A percentile compares a stretch with the other conserved stretches of the same genome.
These are phyloP conservation scores for Ustulina deusta DNA, from an alignment of 2,329 filamentous ascomycete genomes.

Conservation along the genomic window DNA sequence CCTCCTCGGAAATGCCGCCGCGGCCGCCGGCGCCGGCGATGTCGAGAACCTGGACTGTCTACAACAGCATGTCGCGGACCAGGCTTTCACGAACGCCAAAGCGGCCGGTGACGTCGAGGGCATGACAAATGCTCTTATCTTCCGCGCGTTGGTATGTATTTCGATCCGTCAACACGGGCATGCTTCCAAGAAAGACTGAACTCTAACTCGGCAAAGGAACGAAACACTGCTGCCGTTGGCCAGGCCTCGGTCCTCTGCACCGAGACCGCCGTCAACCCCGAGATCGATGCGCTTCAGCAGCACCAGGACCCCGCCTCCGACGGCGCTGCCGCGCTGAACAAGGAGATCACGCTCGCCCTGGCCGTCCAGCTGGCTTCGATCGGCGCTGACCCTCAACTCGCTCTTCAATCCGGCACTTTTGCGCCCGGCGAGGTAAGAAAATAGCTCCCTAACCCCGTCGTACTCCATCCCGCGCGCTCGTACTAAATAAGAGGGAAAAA, in stretches of 20 bases:
- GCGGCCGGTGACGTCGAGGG: slow-evolving; percentile 62
- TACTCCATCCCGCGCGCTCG: neutral
- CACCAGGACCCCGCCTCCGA: slow-evolving; percentile 75
- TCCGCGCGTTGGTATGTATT: slow-evolving; percentile 67
- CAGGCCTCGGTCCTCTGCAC: slow-evolving; percentile 68
- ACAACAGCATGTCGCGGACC: slow-evolving; percentile 65
- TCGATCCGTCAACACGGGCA: slow-evolving; percentile 55
- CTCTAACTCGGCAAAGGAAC: slow-evolving; percentile 56
- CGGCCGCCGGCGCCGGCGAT: slow-evolving; percentile 56
- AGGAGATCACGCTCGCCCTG: slow-evolving; percentile 69
- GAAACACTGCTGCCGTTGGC: slow-evolving; percentile 70
- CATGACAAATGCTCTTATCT: slow-evolving; percentile 67
- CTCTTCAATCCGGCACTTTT: slow-evolving; percentile 73
- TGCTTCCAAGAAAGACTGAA: slow-evolving; percentile 11
- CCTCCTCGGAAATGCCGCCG: slow-evolving; percentile 61
- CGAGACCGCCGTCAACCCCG: slow-evolving; percentile 70
- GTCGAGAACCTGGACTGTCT: slow-evolving; percentile 59
- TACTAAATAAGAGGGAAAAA: slow-evolving; percentile 19
- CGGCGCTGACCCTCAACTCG: slow-evolving; percentile 71
- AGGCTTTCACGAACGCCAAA: slow-evolving; percentile 71
- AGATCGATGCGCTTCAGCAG: slow-evolving; percentile 72
- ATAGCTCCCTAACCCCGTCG: slow-evolving; percentile 40
- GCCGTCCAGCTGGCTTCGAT: slow-evolving; percentile 70
- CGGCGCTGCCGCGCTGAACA: slow-evolving; percentile 68
- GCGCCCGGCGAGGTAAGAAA: slow-evolving; percentile 65